Conservation (phyloP, 306 rosid species). For the Cucumis cinereus region DNA sequence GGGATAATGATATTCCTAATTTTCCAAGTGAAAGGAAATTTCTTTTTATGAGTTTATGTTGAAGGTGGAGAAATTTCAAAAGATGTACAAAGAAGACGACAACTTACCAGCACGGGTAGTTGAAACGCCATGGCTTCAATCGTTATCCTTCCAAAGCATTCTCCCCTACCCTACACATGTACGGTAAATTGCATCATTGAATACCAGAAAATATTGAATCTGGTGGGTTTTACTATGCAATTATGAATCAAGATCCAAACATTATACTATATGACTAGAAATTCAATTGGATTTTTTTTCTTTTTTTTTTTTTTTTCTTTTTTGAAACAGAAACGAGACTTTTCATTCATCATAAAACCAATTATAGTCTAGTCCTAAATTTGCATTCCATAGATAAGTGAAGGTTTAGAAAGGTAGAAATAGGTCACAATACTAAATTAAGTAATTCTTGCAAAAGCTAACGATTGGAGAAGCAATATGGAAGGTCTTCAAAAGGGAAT, state of each 20-base stretch:
- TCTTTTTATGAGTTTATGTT: background rate
- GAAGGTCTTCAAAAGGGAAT: background rate
- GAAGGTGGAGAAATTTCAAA: constrained; percentile 2
- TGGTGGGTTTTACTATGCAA: background rate
- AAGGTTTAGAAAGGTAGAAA: background rate
- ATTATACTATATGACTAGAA: background rate
- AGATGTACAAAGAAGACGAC: background rate
- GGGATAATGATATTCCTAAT: background rate
- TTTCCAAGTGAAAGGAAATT: background rate
- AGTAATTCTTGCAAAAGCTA: background rate
- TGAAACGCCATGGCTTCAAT: constrained; percentile 85
- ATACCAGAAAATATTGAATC: background rate
- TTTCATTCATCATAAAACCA: background rate
- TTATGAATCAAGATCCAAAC: background rate
- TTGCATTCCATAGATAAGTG: background rate
- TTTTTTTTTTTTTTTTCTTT: too few relatives aligned
- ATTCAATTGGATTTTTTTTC: background rate
- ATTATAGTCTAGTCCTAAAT: background rate
- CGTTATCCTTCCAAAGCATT: constrained; percentile 79
- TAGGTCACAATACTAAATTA: background rate
- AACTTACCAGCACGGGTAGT: constrained; percentile 69
- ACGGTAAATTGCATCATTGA: background rate
- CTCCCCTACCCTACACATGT: constrained; percentile 52
- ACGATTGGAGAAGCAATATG: background rate
- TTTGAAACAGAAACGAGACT: too few relatives aligned